phyloP scores from a whole-genome alignment of 345 rosid genomes.

The Syzygium grande region DNA sequence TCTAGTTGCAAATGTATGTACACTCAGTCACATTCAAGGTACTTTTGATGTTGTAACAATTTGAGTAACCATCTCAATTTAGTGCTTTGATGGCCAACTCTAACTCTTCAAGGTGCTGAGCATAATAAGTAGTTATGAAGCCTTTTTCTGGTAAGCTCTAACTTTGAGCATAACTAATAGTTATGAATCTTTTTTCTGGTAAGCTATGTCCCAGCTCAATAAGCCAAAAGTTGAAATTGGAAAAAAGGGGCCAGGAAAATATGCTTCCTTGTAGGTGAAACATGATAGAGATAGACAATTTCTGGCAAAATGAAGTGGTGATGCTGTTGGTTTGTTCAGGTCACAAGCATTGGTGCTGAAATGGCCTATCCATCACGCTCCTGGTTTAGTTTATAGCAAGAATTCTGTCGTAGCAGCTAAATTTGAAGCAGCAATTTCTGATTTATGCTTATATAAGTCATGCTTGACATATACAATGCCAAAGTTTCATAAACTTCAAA shows the following conservation, averaged over 20 bases:
- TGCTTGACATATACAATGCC: background rate
- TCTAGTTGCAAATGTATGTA: background rate
- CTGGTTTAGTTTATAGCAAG: background rate
- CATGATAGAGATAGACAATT: background rate
- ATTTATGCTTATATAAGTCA: no score
- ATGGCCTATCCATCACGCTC: background rate
- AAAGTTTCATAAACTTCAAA: no score
- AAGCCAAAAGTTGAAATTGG: background rate
- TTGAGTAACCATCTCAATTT: no score
- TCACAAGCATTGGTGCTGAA: background rate
- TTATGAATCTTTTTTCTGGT: background rate
- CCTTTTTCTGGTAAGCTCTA: no score
- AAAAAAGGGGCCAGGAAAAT: background rate
- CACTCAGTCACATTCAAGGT: background rate
- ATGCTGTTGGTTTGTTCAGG: background rate
- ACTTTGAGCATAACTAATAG: background rate
- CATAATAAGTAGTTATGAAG: no score
- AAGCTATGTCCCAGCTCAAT: background rate
- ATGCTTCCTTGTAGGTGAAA: background rate
- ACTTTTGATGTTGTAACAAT: no score
- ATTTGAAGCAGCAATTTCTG: background rate
- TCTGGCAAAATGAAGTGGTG: background rate
- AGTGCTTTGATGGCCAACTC: background rate
- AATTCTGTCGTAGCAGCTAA: background rate
- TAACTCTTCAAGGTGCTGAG: background rate